Conservation (phyloP, 352 stramenopile species). For the Globisporangium abappressorium region DNA sequence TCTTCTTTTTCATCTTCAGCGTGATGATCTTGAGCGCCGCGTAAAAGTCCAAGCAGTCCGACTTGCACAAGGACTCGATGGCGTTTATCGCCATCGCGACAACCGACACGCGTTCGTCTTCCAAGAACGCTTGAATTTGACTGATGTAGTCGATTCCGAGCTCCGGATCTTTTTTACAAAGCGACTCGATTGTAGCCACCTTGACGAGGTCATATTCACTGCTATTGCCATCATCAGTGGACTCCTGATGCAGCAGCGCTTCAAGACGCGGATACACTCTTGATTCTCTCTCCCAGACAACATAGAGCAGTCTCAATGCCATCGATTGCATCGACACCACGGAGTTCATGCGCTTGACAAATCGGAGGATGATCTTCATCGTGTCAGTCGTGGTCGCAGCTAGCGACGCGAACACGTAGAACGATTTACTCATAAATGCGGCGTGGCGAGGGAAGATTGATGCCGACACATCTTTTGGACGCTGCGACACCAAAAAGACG, state of each 20-base stretch:
- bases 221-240: constrained; percentile 23
- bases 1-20: constrained; percentile 66
- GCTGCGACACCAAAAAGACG: constrained; percentile 54
- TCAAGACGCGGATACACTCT: constrained; percentile 66
- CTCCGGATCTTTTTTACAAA: constrained; percentile 67
- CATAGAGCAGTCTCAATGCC: constrained; percentile 53
- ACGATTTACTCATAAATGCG: constrained; percentile 37
- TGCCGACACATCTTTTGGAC: background rate
- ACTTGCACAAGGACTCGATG: constrained; percentile 49
- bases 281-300: constrained; percentile 63
- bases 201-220: constrained; percentile 42
- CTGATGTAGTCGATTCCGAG: constrained; percentile 67
- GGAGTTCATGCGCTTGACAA: constrained; percentile 58
- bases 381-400: constrained; percentile 58
- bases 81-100: constrained; percentile 65
- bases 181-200: constrained; percentile 55
- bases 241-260: constrained; percentile 40
- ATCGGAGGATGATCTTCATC: constrained; percentile 70
- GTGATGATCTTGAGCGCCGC: constrained; percentile 73
- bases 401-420: constrained; percentile 47
- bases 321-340: constrained; percentile 32
- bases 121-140: constrained; percentile 52
- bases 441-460: constrained; percentile 7
- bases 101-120: constrained; percentile 47
- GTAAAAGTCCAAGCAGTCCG: constrained; percentile 74